A percentile compares a stretch with the other conserved stretches of the same genome.
Conservation (phyloP, 805 yeast species). For the Lipomyces anomalus region DNA sequence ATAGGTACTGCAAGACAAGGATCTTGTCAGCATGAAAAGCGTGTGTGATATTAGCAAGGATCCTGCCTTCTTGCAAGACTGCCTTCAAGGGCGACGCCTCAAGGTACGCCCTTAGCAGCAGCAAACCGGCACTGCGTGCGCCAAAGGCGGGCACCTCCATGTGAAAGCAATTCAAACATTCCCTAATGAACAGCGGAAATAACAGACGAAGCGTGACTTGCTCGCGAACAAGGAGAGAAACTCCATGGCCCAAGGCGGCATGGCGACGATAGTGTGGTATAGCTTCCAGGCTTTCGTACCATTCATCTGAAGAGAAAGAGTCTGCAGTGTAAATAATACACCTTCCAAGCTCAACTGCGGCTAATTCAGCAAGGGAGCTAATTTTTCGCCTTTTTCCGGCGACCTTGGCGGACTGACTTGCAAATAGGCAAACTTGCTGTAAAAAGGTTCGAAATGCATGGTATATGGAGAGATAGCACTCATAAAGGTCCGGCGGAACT, state of each 20-base stretch:
- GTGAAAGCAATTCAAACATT: too few species aligned
- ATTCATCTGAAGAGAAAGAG: slow-evolving; percentile 16
- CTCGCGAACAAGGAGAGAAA: slow-evolving; percentile 12
- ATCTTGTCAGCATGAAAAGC: too few species aligned
- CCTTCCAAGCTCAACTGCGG: slow-evolving; percentile 15
- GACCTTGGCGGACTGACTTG: slow-evolving; percentile 2
- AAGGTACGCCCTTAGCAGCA: too few species aligned
- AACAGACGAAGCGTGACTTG: too few species aligned
- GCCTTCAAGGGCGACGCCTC: too few species aligned
- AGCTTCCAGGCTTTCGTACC: slow-evolving; percentile 17
- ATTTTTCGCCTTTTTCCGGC: too few species aligned
- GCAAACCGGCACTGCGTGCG: too few species aligned
- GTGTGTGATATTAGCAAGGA: too few species aligned
- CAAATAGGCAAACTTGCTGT: slow-evolving; percentile 3
- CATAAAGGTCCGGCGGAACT: slow-evolving; percentile 8
- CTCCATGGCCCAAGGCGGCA: slow-evolving; percentile 21
- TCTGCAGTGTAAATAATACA: slow-evolving; percentile 17
- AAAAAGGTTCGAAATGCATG: slow-evolving; percentile 15
- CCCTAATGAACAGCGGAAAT: too few species aligned
- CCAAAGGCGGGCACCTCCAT: too few species aligned
- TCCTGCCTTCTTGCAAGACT: too few species aligned
- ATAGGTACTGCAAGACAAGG: too few species aligned
- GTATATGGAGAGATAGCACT: slow-evolving; percentile 7
- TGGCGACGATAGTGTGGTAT: slow-evolving; percentile 14
- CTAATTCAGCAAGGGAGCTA: slow-evolving; percentile 11